Evolutionary conservation across 148 eudicot species (phyloP), one percentile per base, ranked within the genome.

Genomic region (Diospyros kaki): DNA sequence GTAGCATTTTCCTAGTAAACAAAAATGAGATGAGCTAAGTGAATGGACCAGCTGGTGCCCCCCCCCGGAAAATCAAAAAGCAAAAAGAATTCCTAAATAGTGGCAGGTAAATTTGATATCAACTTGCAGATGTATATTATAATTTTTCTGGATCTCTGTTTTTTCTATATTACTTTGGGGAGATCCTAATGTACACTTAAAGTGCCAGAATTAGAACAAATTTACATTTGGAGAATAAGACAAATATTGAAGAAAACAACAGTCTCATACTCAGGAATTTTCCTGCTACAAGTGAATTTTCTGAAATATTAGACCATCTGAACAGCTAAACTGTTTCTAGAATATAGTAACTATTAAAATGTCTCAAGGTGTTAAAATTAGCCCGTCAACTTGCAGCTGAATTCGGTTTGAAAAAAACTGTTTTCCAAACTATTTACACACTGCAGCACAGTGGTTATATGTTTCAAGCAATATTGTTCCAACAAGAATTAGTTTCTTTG

Each of bases 221-320:
- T 41, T 5, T 52, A 60, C 4, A 39, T 43, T 11, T 60, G 9
- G 51, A 71, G 52, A 15, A n/a, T 41, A 42, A 55, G 55, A 38
- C 50, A 71, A 15, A 6, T 9, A 55, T 39, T n/a, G 17, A 55
- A 12, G 73, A 52, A 70, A 15, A 60, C 4, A 60, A 8, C 28
- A 74, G 77, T 74, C n/a, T 53, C 61, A 46, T 74, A 64, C 70
- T 63, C 55, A 50, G 53, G 51, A 15, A 13, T 41, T 54, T 28
- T 1, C 13, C 41, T 7, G 41, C 41, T 4, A 60, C 15, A 9
- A 70, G 28, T 42, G 3, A 54, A 40, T 55, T 55, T 42, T 64
- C 48, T 3, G 13, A 64, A 43, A 64, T 43, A 43, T 64, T 13
- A 15, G 17, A 68, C 15, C 2, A 3, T 48, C 55, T 44, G 41